Conservation (phyloP, 345 rosid genomes). For the Pelargonium nanum region DNA sequence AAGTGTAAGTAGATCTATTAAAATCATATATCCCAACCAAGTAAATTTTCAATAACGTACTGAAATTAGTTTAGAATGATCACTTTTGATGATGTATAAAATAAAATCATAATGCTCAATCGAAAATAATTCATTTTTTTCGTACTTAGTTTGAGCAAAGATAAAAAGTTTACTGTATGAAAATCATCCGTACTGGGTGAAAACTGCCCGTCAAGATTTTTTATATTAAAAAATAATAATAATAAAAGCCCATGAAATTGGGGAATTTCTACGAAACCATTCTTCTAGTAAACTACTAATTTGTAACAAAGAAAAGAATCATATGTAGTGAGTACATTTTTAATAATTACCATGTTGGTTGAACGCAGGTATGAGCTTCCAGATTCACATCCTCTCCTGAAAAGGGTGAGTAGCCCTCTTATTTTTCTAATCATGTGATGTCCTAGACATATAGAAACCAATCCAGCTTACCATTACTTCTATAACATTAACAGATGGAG, state of each 20-base stretch:
- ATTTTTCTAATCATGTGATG: neutral
- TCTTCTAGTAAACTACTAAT: neutral
- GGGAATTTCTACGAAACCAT: neutral
- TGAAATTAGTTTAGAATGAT: neutral
- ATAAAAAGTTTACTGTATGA: neutral
- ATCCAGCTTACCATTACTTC: neutral
- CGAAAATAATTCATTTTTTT: neutral
- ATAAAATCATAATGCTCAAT: neutral
- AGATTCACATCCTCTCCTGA: slow-evolving; percentile 76
- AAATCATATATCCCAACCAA: neutral
- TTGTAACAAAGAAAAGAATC: neutral
- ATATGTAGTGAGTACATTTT: neutral
- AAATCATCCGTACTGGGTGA: neutral
- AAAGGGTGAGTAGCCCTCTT: slow-evolving; percentile 39
- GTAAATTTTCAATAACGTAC: neutral
- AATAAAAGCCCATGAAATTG: neutral
- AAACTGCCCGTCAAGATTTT: neutral
- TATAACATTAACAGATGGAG: slow-evolving; percentile 50
- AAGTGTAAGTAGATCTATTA: slow-evolving; percentile 61
- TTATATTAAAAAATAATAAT: too few relatives aligned
- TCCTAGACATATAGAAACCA: neutral
- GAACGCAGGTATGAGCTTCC: slow-evolving; percentile 80
- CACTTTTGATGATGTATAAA: neutral
- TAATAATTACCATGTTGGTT: slow-evolving; percentile 5
- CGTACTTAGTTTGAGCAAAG: neutral